Evolutionary conservation across 768 basidiomycete species (phyloP), one percentile per base, ranked within the genome.

Genomic region (Lactarius trivialis): DNA sequence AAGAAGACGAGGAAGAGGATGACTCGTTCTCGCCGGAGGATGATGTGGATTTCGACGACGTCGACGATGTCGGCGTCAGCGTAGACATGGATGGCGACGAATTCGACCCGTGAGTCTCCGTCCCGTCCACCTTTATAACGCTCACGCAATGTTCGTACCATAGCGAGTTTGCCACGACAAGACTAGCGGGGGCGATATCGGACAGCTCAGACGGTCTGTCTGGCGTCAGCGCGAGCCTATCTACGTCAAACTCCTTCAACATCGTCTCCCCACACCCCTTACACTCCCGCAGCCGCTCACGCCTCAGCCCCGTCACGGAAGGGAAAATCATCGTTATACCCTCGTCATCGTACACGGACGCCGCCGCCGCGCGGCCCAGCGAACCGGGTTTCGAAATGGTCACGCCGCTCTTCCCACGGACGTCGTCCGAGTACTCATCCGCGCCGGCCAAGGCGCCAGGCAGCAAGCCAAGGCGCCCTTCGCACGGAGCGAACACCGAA

Each of bases 111-210:
- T 91, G 71, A 69, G 87, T 76, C 3, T 33, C 21, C 32, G 6
- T 53, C 52, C 26, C 8, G 39, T 15, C 26, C 21, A 6, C n/a
- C 7, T 15, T 24, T 9, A 0, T 15, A 11, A 4, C 1, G 9
- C 30, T 43, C 17, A 39, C 55, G 21, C 50, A 57, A 19, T 24
- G 60, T 32, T 61, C 21, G 30, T 30, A 12, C 26, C 28, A 11
- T 67, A 91, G 89, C 1, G 85, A 87, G 58, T 91, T 89, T 72
- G 84, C 86, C 9, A 83, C 83, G 0, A 83, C 81, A 1, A 81
- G 81, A 36, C 75, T 81, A 0, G 70, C 73, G 11, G 79, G 76
- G 3, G 70, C 77, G 14, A 76, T 78, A 26, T 86, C 83, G 3
- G 85, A 84, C 68, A 85, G 82, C 4, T 89, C 86, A 0, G 89